Conservation (phyloP, 2,329 filamentous ascomycete species). For the Claviceps humidiphila region DNA sequence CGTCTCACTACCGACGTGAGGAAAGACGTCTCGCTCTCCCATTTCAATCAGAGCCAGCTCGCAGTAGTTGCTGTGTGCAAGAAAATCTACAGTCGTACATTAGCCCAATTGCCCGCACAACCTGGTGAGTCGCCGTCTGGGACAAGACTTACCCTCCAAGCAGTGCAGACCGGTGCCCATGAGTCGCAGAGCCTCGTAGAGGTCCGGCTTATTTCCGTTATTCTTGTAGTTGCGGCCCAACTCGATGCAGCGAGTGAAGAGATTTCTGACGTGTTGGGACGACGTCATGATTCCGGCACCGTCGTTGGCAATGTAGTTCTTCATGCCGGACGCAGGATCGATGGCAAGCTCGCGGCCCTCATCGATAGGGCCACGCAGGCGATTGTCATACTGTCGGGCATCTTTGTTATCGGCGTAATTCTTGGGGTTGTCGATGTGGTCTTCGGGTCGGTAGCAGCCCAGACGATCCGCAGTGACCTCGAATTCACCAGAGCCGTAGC, state of each 20-base stretch:
- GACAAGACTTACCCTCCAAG: slow-evolving; percentile 47
- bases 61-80: slow-evolving; percentile 86
- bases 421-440: slow-evolving; percentile 63
- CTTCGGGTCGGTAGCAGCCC: slow-evolving; percentile 71
- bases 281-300: slow-evolving; percentile 67
- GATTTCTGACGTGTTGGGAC: slow-evolving; percentile 58
- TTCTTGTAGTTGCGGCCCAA: slow-evolving; percentile 59
- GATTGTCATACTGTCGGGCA: slow-evolving; percentile 66
- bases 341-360: slow-evolving; percentile 67
- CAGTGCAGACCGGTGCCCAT: slow-evolving; percentile 84
- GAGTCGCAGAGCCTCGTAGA: slow-evolving; percentile 75
- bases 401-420: slow-evolving; percentile 87
- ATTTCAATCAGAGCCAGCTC: slow-evolving; percentile 81
- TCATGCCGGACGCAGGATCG: slow-evolving; percentile 64
- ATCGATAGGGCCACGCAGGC: slow-evolving; percentile 71
- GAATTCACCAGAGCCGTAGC: slow-evolving; percentile 73
- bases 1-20: slow-evolving; percentile 71
- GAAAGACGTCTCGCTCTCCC: slow-evolving; percentile 69
- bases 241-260: slow-evolving; percentile 63
- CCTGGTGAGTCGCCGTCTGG: background rate
- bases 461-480: slow-evolving; percentile 72
- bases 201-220: slow-evolving; percentile 50
- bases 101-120: slow-evolving; percentile 1
- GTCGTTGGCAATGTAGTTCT: slow-evolving; percentile 92
- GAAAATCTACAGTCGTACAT: slow-evolving; percentile 47